A percentile compares a stretch with the other conserved stretches of the same genome.
Evolutionary conservation across 2,329 filamentous ascomycete genomes (phyloP).

Genomic region (Xylariales sp.): DNA sequence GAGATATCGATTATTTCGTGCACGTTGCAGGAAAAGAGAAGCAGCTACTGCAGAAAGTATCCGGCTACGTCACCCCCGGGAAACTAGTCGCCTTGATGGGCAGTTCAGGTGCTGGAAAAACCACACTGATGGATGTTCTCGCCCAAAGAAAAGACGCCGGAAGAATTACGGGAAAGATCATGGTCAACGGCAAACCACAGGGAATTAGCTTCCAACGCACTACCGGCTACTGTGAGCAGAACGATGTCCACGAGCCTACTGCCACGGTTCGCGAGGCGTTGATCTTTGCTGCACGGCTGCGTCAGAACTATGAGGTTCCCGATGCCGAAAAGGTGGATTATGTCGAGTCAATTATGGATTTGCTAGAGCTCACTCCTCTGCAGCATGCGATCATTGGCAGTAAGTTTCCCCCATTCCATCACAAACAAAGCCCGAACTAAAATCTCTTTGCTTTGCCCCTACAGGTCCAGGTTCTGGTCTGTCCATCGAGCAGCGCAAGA

Average conservation of each 20-base stretch:
- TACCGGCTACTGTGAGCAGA: constrained; percentile 67
- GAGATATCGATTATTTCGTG: constrained; percentile 8
- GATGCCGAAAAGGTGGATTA: constrained; percentile 60
- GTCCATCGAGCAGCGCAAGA: constrained; percentile 52
- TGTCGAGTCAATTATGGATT: constrained; percentile 61
- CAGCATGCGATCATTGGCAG: constrained; percentile 60
- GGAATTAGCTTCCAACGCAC: constrained; percentile 59
- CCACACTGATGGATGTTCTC: constrained; percentile 58
- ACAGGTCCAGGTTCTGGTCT: constrained; percentile 37
- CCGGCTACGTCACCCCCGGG: constrained; percentile 61
- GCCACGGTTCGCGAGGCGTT: constrained; percentile 64
- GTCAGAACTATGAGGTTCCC: constrained; percentile 52
- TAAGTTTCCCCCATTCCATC: no score
- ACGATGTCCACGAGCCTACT: constrained; percentile 60
- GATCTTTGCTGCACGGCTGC: constrained; percentile 61
- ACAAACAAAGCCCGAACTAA: not conserved
- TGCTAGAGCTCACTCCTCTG: constrained; percentile 60
- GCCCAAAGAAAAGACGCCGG: constrained; percentile 54
- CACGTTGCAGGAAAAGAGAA: constrained; percentile 50
- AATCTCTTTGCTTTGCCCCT: not conserved
- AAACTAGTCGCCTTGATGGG: constrained; percentile 63
- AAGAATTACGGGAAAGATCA: constrained; percentile 47
- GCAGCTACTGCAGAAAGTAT: constrained; percentile 51
- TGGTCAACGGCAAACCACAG: constrained; percentile 57
- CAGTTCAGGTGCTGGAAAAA: constrained; percentile 62